Conservation (phyloP, 2,329 filamentous ascomycete species). For the Sporothrix globosa region DNA sequence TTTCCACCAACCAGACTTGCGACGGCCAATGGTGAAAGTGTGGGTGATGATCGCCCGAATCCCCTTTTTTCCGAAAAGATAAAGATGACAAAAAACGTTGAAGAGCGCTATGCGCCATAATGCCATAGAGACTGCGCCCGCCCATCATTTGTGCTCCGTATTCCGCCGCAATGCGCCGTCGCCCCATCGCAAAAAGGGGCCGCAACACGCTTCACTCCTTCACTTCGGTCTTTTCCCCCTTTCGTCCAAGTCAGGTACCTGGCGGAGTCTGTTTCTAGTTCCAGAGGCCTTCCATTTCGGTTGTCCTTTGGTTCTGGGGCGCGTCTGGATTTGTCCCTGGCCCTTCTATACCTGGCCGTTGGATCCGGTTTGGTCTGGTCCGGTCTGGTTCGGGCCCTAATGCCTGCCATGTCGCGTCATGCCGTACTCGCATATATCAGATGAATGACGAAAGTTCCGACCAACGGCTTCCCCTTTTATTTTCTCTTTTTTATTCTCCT, state of each 20-base stretch:
- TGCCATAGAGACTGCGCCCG: not conserved
- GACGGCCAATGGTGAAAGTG: not conserved
- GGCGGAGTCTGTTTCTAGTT: constrained; percentile 1
- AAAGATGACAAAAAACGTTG: not conserved
- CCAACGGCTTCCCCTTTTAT: not conserved
- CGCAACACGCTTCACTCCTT: too few relatives aligned
- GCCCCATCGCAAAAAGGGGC: not conserved
- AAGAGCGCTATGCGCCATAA: not conserved
- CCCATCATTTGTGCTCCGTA: not conserved
- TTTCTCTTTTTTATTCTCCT: too few relatives aligned
- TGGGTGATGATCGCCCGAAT: not conserved
- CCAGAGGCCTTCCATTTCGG: not conserved
- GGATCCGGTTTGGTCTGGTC: too few relatives aligned
- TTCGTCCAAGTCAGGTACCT: constrained; percentile 1
- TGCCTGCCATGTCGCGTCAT: too few relatives aligned
- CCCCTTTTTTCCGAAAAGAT: not conserved
- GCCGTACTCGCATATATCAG: not conserved
- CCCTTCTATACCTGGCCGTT: too few relatives aligned
- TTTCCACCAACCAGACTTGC: not conserved
- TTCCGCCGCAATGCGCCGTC: not conserved
- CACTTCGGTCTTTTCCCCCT: constrained; percentile 7
- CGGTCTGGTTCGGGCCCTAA: too few relatives aligned
- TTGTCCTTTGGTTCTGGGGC: not conserved
- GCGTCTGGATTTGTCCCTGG: not conserved
- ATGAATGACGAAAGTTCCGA: constrained; percentile 17